phyloP scores from a whole-genome alignment of 495 filamentous ascomycete genomes.

The Penicillium alfredii region DNA sequence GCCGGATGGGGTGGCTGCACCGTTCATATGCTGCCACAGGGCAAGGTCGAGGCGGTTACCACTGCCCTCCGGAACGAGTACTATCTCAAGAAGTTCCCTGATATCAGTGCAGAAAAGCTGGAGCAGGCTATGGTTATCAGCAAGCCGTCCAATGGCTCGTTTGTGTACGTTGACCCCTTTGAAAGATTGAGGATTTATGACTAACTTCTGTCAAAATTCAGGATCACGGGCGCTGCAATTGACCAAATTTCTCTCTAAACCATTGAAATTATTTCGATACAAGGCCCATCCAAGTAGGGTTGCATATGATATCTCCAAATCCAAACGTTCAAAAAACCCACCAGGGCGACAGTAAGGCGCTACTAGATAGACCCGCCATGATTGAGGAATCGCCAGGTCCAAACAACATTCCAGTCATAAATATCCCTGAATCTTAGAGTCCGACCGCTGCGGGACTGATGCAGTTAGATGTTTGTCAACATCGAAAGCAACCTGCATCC shows the following conservation, averaged over 20 bases:
- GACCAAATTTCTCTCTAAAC: constrained; percentile 29
- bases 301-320: too few species aligned
- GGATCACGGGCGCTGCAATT: constrained; percentile 41
- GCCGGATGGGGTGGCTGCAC: constrained; percentile 97
- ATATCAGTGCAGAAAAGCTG: constrained; percentile 66
- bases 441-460: too few species aligned
- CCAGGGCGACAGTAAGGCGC: too few species aligned
- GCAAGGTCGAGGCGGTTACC: constrained; percentile 77
- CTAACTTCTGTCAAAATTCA: constrained; percentile 16
- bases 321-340: too few species aligned
- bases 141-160: constrained; percentile 58
- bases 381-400: too few species aligned
- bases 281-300: background rate
- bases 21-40: constrained; percentile 83
- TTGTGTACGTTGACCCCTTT: constrained; percentile 31
- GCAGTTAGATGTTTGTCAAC: too few species aligned
- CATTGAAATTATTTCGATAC: background rate
- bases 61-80: constrained; percentile 73
- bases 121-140: constrained; percentile 81
- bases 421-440: too few species aligned
- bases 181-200: background rate
- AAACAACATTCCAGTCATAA: too few species aligned
- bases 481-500: too few species aligned
- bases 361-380: too few species aligned
- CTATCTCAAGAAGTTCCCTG: constrained; percentile 65